A percentile compares a stretch with the other conserved stretches of the same genome.
Conservation (phyloP, 2,329 filamentous ascomycete species). For the Leptographium lundbergii region DNA sequence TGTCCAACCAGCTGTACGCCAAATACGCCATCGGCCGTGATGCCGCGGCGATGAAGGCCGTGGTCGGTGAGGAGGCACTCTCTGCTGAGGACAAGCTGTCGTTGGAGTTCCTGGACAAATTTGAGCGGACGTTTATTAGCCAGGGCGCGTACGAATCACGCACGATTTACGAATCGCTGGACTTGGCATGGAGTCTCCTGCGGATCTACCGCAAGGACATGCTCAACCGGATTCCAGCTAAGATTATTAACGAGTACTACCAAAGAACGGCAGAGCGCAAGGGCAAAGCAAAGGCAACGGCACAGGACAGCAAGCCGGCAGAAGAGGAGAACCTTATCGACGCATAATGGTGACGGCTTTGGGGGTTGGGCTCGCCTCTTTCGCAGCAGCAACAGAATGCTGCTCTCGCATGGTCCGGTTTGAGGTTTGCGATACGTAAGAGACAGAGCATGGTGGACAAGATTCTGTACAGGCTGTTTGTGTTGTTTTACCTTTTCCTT, state of each 20-base stretch:
- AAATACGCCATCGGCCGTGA: conserved; percentile 99
- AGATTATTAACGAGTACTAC: conserved; percentile 74
- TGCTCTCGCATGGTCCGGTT: not conserved
- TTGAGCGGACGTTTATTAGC: conserved; percentile 86
- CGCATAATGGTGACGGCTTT: conserved; percentile 12
- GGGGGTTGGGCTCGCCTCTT: not conserved
- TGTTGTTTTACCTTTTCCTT: not conserved
- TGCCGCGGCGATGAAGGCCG: conserved; percentile 96
- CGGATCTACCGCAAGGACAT: conserved; percentile 97
- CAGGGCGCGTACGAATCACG: conserved; percentile 90
- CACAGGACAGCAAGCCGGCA: conserved; percentile 23
- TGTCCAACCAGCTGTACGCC: conserved; percentile 98
- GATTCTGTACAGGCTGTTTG: not conserved
- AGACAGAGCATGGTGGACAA: not conserved
- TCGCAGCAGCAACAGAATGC: not conserved
- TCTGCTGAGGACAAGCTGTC: conserved; percentile 95
- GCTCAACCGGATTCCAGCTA: conserved; percentile 85
- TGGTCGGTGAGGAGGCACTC: conserved; percentile 94
- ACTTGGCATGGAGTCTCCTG: conserved; percentile 90
- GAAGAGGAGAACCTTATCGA: conserved; percentile 26
- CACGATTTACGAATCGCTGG: conserved; percentile 83
- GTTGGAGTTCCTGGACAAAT: conserved; percentile 97
- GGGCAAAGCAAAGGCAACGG: conserved; percentile 45
- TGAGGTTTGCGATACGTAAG: not conserved
- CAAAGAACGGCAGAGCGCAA: conserved; percentile 52